phyloP scores from a whole-genome alignment of 1,284 basidiomycete genomes.

The Cronartium ribicola region DNA sequence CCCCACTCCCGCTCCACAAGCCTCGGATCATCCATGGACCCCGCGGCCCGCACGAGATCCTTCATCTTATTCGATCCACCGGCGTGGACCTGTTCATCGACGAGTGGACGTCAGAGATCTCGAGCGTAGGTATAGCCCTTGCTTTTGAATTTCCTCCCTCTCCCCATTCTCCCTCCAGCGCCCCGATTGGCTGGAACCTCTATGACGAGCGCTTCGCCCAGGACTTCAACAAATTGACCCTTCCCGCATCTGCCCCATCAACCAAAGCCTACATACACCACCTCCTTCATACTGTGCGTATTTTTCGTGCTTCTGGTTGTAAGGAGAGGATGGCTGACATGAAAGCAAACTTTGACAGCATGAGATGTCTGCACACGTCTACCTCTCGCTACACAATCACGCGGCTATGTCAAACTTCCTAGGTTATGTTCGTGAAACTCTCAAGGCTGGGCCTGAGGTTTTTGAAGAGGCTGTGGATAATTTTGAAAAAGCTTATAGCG shows the following conservation, averaged over 20 bases:
- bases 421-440: too few relatives aligned
- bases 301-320: not conserved
- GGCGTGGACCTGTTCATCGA: constrained; percentile 72
- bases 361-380: constrained; percentile 73
- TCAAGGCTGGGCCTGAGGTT: too few relatives aligned
- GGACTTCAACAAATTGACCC: constrained; percentile 61
- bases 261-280: constrained; percentile 75
- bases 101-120: constrained; percentile 64
- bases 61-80: constrained; percentile 61
- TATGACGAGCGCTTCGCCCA: constrained; percentile 60
- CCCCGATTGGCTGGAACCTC: constrained; percentile 65
- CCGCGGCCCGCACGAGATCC: constrained; percentile 67
- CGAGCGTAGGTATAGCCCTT: constrained; percentile 63
- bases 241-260: constrained; percentile 53
- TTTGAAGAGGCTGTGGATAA: too few relatives aligned
- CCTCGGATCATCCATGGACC: constrained; percentile 62
- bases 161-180: too few relatives aligned
- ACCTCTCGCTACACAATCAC: constrained; percentile 69
- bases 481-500: too few relatives aligned
- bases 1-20: constrained; percentile 58
- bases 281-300: constrained; percentile 61
- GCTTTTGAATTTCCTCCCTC: constrained; percentile 70
- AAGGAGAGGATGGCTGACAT: not conserved
- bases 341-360: constrained; percentile 53
- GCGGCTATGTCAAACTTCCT: constrained; percentile 63